Evolutionary conservation across 2,329 filamentous ascomycete species (phyloP).

Genomic region (Xylaria sp.): DNA sequence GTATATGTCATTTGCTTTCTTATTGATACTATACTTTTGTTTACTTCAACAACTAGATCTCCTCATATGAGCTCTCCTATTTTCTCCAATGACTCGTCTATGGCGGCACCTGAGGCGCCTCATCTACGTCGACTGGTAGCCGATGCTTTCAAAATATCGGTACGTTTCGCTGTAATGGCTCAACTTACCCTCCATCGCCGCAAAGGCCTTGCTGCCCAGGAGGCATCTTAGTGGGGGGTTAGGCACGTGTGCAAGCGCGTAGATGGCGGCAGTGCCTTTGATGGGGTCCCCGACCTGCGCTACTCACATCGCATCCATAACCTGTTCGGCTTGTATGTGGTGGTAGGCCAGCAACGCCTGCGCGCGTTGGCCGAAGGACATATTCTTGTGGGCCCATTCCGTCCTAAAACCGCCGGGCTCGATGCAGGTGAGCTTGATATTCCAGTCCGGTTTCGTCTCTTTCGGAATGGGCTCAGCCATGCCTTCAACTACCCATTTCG

Average conservation of each 20-base stretch:
- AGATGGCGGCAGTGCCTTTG: neutral
- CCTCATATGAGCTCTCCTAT: too few relatives aligned
- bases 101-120: neutral
- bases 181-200: neutral
- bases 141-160: neutral
- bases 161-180: neutral
- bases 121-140: neutral
- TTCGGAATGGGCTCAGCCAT: neutral
- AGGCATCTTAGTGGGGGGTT: neutral
- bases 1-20: too few relatives aligned
- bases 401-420: slow-evolving; percentile 8
- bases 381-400: slow-evolving; percentile 10
- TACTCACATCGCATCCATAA: neutral
- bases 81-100: neutral
- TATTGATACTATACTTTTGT: too few relatives aligned
- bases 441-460: slow-evolving; percentile 3
- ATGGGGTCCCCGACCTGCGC: neutral
- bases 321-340: neutral
- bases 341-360: neutral
- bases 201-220: neutral
- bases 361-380: neutral
- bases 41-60: too few relatives aligned
- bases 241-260: neutral
- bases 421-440: slow-evolving; percentile 4
- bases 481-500: slow-evolving; percentile 8